These are phyloP conservation scores for Sporothrix schenckii DNA, from an alignment of 2,329 filamentous ascomycete genomes.

Conservation along the genomic window DNA sequence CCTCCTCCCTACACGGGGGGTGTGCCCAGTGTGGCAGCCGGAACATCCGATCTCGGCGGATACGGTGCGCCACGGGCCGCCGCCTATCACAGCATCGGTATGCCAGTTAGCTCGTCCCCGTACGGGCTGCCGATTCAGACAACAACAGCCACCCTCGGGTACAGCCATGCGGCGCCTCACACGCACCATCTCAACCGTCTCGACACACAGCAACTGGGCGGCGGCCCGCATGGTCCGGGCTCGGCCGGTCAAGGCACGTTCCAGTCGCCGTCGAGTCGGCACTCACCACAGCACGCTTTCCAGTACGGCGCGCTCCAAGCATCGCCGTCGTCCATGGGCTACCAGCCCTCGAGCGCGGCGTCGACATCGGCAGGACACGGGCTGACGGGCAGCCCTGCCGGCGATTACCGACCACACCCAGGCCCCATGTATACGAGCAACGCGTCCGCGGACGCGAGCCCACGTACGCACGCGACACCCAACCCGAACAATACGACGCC, in stretches of 20 bases:
- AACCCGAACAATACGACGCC: constrained; percentile 33
- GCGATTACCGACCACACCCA: constrained; percentile 32
- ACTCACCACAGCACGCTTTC: constrained; percentile 33
- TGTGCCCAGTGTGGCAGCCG: not conserved
- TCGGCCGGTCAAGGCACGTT: constrained; percentile 29
- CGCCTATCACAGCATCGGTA: constrained; percentile 26
- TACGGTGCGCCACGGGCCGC: constrained; percentile 27
- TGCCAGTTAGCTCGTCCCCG: constrained; percentile 32
- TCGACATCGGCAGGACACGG: constrained; percentile 30
- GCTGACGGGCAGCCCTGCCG: constrained; percentile 29
- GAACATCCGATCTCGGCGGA: constrained; percentile 23
- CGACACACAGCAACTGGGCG: constrained; percentile 31
- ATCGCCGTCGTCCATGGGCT: constrained; percentile 33
- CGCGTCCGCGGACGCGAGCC: constrained; percentile 32
- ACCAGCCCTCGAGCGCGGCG: constrained; percentile 32
- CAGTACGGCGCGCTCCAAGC: constrained; percentile 31
- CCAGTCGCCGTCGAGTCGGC: constrained; percentile 33
- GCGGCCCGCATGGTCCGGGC: constrained; percentile 9
- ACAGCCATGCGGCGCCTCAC: constrained; percentile 21
- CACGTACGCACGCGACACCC: constrained; percentile 34
- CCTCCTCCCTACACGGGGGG: not conserved
- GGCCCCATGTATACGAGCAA: constrained; percentile 31
- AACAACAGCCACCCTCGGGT: constrained; percentile 13
- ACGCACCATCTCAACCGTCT: constrained; percentile 32
- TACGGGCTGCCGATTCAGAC: constrained; percentile 32